Conservation (phyloP, 345 rosid genomes). For the sweet orange (Citrus sinensis) region DVS_A1.0 CM039163.1:24068001-24068500, state of each 20-base stretch:
- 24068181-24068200: neutral
- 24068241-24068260: neutral
- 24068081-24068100: neutral
- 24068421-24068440: conserved; percentile 37
- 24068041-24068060: neutral
- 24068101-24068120: neutral
- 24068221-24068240: neutral
- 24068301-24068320: neutral
- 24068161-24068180: neutral
- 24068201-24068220: neutral
- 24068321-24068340: neutral
- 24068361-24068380: neutral
- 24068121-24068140: neutral
- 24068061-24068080: neutral
- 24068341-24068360: neutral
- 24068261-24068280: neutral
- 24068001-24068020: neutral
- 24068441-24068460: conserved; percentile 93
- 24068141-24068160: neutral
- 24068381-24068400: neutral
- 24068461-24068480: conserved; percentile 91
- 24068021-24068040: neutral
- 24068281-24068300: neutral
- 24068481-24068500: conserved; percentile 76
- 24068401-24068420: neutral